Evolutionary conservation across 2,329 filamentous ascomycete genomes (phyloP), one percentile per base, ranked within the genome.

Genomic region (Fusarium sp.): DNA sequence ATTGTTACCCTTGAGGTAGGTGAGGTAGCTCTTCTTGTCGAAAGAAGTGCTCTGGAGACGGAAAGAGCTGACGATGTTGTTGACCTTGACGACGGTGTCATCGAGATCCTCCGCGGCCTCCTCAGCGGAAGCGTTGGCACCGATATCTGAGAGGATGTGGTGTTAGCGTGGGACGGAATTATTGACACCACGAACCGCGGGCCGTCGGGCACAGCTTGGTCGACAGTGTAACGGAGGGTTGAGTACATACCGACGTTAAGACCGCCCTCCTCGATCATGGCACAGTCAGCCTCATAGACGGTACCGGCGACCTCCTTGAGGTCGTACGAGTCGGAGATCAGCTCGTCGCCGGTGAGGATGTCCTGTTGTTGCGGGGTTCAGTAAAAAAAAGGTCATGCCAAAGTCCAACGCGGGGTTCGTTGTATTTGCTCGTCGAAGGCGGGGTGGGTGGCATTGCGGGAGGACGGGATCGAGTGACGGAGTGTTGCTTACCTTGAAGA

Each of bases 91-190:
- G 68, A 85, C 84, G 57, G 79, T 65, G 79, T 97, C 95, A 59
- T 97, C 95, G 79, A 91, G 79, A 75, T 84, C 93, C 79, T 95
- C 94, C 0, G 92, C 94, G 65, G 88, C 94, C 83, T 93, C 96
- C 88, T 98, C 97, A 72, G 97, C 95, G 80, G 96, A 98, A 79
- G 97, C 94, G 87, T 99, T 99, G 89, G 95, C 97, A 85, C 97
- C 97, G 81, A 90, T 97, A 85, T 97, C 93, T 95, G 66, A 35
- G 65, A 35, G 52, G 6, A 27, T 5, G 30, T 20, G 22, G 22
- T 62, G 66, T 79, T 68, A 75, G 72, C 43, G 27, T 47, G 50
- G 58, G 6, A 37, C 22, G 32, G 47, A 35, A 35, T 57, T 60
- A 30, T 40, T 43, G 38, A 37, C 43, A 27, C n/a, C 15, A 62